Evolutionary conservation across 495 filamentous ascomycete species (phyloP), one percentile per base, ranked within the genome.

Genomic region (Xylaria acuta): DNA sequence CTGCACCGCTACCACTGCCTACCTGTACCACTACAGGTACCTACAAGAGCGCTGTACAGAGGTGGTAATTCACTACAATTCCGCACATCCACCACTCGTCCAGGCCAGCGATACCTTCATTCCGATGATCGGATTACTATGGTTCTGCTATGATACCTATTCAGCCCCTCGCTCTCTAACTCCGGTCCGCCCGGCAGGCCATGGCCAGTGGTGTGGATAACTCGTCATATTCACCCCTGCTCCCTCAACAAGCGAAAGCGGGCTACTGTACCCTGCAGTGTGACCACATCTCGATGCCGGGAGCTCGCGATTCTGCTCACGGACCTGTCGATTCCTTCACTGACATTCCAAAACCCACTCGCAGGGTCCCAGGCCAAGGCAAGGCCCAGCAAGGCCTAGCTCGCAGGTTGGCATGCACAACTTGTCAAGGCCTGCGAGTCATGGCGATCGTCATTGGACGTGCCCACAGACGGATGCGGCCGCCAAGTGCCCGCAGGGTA

Each of bases 401-500:
- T 43, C 22, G 59, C 40, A 27, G n/a, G 38, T 38, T 27, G 32
- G 64, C 64, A 66, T 20, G 43, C 41, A 34, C 43, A 49, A n/a
- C 64, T n/a, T 41, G 30, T 14, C 32, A 59, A 59, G 32, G 18
- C 56, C 18, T 41, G 59, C 45, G 32, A 40, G 64, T 41, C 9
- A 11, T 34, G 36, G 32, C 43, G 43, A 51, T 34, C 22, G 7
- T 49, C 30, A 64, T 64, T 62, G 36, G 43, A n/a, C 43, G 34
- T 38, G 30, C 20, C 30, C 20, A 5, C 27, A 43, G 27, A 25
- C 69, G 59, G 69, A 56, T 71, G 69, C 22, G 69, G 69, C 59
- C 69, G 69, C 69, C 59, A 54, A 51, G 68, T 22, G 32, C 34
- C 18, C 9, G 43, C 59, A 54, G 43, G 40, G 41, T 47, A 60